Evolutionary conservation across 345 rosid genomes (phyloP).

Genomic region (Brassica incana): DNA sequence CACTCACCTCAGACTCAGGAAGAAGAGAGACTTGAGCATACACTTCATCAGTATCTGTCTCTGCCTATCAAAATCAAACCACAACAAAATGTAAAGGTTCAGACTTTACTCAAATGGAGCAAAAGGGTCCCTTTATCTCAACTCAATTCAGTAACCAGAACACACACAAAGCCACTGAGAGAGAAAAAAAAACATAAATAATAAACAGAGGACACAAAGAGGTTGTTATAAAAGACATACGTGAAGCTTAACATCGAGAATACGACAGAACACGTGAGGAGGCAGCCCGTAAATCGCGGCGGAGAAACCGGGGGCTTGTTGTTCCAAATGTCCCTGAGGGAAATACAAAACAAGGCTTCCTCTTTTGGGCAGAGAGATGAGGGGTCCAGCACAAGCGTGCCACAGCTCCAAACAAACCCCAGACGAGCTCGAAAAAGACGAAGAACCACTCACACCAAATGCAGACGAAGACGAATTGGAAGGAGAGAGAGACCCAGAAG

Average conservation of each 20-base stretch:
- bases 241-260: constrained; percentile 92
- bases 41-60: constrained; percentile 83
- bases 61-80: constrained; percentile 61
- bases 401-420: constrained; percentile 90
- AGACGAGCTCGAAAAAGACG: constrained; percentile 39
- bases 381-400: constrained; percentile 99
- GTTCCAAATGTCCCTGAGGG: constrained; percentile 96
- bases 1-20: constrained; percentile 77
- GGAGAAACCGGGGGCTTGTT: constrained; percentile 71
- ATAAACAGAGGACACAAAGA: background rate
- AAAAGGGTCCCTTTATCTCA: constrained; percentile 10
- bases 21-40: constrained; percentile 86
- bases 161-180: constrained; percentile 11
- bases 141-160: constrained; percentile 12
- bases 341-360: constrained; percentile 82
- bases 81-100: background rate
- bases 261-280: constrained; percentile 87
- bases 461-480: constrained; percentile 55
- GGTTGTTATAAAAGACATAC: constrained; percentile 47
- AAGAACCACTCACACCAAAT: constrained; percentile 35
- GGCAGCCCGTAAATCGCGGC: constrained; percentile 62
- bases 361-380: constrained; percentile 79
- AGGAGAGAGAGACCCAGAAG: constrained; percentile 57
- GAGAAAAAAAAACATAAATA: background rate
- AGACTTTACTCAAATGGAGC: background rate